Percentiles rank a stretch among this genome's conserved stretches.
These are phyloP conservation scores for Trichophaea hybrida DNA, from an alignment of 2,329 filamentous ascomycete species.

Conservation along the genomic window DNA sequence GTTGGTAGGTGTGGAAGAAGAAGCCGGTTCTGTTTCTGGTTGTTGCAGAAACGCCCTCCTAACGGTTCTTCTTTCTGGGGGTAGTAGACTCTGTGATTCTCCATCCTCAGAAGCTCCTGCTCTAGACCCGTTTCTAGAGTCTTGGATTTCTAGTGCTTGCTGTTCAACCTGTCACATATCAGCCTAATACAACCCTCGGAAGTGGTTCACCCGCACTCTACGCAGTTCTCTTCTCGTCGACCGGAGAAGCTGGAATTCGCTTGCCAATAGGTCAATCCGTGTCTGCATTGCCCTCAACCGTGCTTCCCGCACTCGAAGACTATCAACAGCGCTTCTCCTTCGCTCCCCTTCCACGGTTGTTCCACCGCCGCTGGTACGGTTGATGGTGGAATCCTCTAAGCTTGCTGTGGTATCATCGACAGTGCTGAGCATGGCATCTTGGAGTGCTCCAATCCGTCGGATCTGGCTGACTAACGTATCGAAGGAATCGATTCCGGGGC, in stretches of 20 bases:
- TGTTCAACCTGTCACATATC: conserved; percentile 10
- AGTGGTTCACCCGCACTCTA: conserved; percentile 8
- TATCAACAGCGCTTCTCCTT: conserved; percentile 12
- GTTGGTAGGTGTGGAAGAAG: neutral
- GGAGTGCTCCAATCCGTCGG: conserved; percentile 24
- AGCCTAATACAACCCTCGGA: neutral
- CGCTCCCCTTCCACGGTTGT: neutral
- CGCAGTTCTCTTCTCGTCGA: conserved; percentile 23
- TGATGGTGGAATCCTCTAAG: conserved; percentile 9
- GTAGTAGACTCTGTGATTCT: neutral
- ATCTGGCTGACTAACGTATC: conserved; percentile 26
- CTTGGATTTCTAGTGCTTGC: conserved; percentile 14
- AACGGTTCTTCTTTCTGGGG: neutral
- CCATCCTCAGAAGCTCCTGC: neutral
- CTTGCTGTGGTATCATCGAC: conserved; percentile 17
- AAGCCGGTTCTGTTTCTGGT: neutral
- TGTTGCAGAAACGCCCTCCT: neutral
- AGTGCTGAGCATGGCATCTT: conserved; percentile 25
- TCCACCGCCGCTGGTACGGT: neutral
- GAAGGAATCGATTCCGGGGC: conserved; percentile 9
- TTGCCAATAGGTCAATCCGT: conserved; percentile 25
- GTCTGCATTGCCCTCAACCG: conserved; percentile 26
- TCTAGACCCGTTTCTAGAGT: conserved; percentile 3
- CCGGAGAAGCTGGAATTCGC: conserved; percentile 25
- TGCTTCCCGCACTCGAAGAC: conserved; percentile 22